Base-by-base conservation (phyloP, 176 grass and related monocot species). In the Paspalum vaginatum region DNA sequence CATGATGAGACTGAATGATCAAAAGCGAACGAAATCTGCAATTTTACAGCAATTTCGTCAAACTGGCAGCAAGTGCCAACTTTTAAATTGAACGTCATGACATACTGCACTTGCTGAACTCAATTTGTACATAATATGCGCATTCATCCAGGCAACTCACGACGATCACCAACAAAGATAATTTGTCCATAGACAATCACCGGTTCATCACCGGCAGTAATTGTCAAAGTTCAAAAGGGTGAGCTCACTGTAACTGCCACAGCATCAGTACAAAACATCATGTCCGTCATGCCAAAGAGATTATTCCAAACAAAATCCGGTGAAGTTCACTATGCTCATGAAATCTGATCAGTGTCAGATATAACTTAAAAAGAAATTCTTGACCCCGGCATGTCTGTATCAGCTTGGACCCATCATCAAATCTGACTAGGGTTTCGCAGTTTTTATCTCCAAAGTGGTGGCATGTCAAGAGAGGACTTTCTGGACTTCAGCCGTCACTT, bases 401-500 rank as follows among this genome's bases (percentile, higher is more conserved):
- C 71, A 85, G 70, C 45, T 64, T 85, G 63, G 58, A 75, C 60
- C 77, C 44, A 52, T 74, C 59, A 82, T 73, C 44, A 72, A 50
- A 44, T 46, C 41, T 68, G 42, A 46, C 22, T 13, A 68, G 41
- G 24, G 1, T 68, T 22, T 66, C 10, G 22, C 9, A 79, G 75
- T 32, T 63, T 43, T 60, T 13, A 80, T 43, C 15, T 37, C 20
- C 62, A 71, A 76, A 74, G 21, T 58, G 72, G 37, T 13, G 67
- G 53, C 14, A 46, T 11, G 54, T 91, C 83, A 94, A 21, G 84
- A 87, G 41, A 94, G 86, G 69, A 62, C 71, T 69, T 91, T 87
- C 76, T 94, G 80, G 37, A 91, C 86, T 44, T 91, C 86, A 7
- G 26, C 17, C 14, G 84, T 83, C 32, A 94, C 92, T 67, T 91